phyloP scores from a whole-genome alignment of 345 rosid species.

The Eucalyptus regnans region DNA sequence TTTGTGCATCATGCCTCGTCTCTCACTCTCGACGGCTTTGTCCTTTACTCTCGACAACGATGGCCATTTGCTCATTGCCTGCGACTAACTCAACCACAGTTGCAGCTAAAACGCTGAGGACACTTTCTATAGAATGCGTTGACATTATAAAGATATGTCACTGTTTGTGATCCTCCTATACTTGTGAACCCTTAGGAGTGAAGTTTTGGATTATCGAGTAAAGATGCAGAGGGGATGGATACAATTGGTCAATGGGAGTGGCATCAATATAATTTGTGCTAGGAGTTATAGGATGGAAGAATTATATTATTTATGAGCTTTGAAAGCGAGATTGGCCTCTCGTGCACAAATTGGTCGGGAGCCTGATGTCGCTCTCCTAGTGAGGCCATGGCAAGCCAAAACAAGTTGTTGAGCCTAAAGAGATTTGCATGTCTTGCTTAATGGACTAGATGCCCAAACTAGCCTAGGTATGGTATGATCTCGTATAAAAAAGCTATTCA shows the following conservation, averaged over 20 bases:
- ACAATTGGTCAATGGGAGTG: too few relatives aligned
- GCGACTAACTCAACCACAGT: background rate
- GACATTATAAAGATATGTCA: background rate
- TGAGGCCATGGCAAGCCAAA: background rate
- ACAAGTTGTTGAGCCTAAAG: too few relatives aligned
- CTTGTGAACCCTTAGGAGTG: background rate
- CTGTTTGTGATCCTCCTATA: background rate
- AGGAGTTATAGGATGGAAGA: accelerated
- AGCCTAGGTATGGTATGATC: accelerated
- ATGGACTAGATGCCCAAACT: accelerated
- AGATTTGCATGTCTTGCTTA: too few relatives aligned
- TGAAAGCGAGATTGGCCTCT: background rate
- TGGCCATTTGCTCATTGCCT: background rate
- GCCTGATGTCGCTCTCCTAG: background rate
- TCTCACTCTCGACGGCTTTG: background rate
- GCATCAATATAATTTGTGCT: background rate
- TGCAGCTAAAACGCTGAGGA: background rate
- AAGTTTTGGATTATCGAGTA: too few relatives aligned
- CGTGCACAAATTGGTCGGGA: accelerated
- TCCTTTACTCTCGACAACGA: background rate
- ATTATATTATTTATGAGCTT: too few relatives aligned
- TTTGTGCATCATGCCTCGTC: background rate
- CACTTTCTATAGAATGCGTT: background rate
- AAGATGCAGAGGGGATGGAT: too few relatives aligned
- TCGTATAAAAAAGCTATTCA: accelerated